Conservation (phyloP, 495 filamentous ascomycete species). For the Penicillium maclennaniae region DNA sequence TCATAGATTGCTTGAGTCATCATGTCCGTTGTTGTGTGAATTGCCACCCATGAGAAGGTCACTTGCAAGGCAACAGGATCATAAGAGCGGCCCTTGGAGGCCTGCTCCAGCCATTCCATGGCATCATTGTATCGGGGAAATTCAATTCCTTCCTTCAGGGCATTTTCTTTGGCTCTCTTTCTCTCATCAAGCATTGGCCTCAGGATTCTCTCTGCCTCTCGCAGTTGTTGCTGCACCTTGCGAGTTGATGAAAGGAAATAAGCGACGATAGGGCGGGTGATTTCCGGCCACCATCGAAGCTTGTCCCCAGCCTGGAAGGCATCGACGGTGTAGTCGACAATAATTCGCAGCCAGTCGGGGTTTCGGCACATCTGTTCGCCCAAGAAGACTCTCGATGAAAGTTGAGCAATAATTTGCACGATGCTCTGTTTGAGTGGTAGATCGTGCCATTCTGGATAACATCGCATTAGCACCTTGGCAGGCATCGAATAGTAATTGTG, state of each 20-base stretch:
- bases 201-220: conserved; percentile 19
- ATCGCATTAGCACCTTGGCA: neutral
- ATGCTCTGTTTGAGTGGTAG: conserved; percentile 14
- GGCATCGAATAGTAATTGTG: neutral
- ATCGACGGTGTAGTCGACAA: conserved; percentile 49
- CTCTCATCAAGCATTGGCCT: conserved; percentile 19
- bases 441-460: conserved; percentile 27
- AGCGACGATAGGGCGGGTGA: conserved; percentile 21
- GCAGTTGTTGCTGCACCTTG: conserved; percentile 15
- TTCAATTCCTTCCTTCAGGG: neutral
- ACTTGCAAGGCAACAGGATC: conserved; percentile 17
- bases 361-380: conserved; percentile 46
- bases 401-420: conserved; percentile 40
- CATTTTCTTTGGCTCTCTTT: conserved; percentile 8
- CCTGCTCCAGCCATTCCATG: conserved; percentile 18
- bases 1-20: conserved; percentile 35
- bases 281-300: conserved; percentile 20
- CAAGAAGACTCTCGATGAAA: conserved; percentile 52
- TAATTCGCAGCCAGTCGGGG: conserved; percentile 48
- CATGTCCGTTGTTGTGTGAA: conserved; percentile 32
- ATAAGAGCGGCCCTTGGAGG: conserved; percentile 11
- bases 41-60: conserved; percentile 17
- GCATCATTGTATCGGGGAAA: neutral
- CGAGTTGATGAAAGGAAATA: conserved; percentile 15
- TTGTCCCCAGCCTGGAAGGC: conserved; percentile 22